phyloP scores from a whole-genome alignment of 306 rosid genomes.

The Acacia acuminata region DNA sequence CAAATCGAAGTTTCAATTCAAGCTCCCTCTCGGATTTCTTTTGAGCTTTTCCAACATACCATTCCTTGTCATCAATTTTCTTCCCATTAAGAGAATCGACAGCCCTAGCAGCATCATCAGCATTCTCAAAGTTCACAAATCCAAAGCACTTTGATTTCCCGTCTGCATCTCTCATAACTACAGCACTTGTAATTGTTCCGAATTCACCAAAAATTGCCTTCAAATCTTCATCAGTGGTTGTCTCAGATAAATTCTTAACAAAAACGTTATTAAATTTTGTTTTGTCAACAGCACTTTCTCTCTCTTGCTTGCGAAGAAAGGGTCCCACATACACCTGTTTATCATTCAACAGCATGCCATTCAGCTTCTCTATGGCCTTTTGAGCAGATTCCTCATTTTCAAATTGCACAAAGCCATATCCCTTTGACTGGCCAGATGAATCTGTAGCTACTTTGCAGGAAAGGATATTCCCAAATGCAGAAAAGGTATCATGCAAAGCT shows the following conservation, averaged over 20 bases:
- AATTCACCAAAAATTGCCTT: conserved; percentile 64
- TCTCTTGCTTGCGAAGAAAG: conserved; percentile 97
- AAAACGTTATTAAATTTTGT: conserved; percentile 80
- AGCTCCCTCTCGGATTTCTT: conserved; percentile 91
- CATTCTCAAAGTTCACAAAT: conserved; percentile 85
- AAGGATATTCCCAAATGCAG: conserved; percentile 84
- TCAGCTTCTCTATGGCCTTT: conserved; percentile 83
- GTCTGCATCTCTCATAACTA: conserved; percentile 89
- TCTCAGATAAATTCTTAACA: conserved; percentile 82
- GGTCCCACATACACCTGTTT: conserved; percentile 98
- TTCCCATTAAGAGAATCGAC: conserved; percentile 84
- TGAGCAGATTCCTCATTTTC: conserved; percentile 91
- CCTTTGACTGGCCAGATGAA: conserved; percentile 85
- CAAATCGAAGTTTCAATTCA: conserved; percentile 76
- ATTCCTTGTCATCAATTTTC: conserved; percentile 77
- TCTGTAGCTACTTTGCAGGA: conserved; percentile 97
- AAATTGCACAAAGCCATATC: conserved; percentile 97
- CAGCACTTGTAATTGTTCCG: conserved; percentile 83
- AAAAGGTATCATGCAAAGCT: conserved; percentile 89
- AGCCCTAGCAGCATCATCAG: conserved; percentile 81
- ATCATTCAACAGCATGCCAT: conserved; percentile 96
- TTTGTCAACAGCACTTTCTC: conserved; percentile 62
- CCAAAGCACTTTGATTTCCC: conserved; percentile 98
- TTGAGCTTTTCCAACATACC: conserved; percentile 95
- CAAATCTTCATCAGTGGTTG: conserved; percentile 89